A percentile compares a stretch with the other conserved stretches of the same genome.
phyloP scores from a whole-genome alignment of 2,329 filamentous ascomycete genomes.

The Claviceps quebecensis region DNA sequence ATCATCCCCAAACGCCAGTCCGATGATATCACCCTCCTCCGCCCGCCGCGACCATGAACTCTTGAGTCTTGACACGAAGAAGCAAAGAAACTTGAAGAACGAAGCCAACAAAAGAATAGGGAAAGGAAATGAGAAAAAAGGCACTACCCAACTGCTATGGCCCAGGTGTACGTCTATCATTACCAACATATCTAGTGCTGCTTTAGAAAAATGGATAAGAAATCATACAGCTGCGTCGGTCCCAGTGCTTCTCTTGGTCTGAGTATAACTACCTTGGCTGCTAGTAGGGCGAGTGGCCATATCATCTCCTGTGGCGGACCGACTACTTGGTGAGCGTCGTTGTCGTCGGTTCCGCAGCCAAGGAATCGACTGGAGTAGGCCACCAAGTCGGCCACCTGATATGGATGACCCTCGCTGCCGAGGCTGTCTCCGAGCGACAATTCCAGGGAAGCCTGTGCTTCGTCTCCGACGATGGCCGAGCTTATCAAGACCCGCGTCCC shows the following conservation, averaged over 20 bases:
- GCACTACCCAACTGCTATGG: neutral
- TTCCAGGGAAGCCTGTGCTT: conserved; percentile 48
- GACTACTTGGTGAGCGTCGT: conserved; percentile 6
- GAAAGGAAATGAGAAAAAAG: neutral
- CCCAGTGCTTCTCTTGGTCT: neutral
- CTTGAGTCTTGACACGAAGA: neutral
- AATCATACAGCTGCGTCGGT: conserved; percentile 21
- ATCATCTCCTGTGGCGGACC: conserved; percentile 3
- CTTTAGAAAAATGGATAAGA: neutral
- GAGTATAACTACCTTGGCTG: neutral
- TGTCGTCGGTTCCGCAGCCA: conserved; percentile 32
- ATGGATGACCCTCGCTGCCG: conserved; percentile 25
- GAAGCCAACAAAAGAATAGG: neutral
- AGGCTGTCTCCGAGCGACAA: conserved; percentile 36
- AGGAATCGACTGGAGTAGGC: conserved; percentile 34
- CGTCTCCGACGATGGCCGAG: conserved; percentile 34
- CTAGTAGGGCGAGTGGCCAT: neutral
- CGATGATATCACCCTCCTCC: no score
- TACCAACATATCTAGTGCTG: neutral
- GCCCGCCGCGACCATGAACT: no score
- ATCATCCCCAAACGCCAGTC: no score
- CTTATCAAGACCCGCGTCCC: conserved; percentile 17
- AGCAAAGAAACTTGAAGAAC: neutral
- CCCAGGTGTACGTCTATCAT: neutral
- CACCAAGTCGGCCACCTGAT: conserved; percentile 37